Percentiles rank a stretch among this genome's conserved stretches.
Evolutionary conservation across 139 green algal genomes (phyloP).

Genomic region (Pseudopediastrum boryanum): DNA sequence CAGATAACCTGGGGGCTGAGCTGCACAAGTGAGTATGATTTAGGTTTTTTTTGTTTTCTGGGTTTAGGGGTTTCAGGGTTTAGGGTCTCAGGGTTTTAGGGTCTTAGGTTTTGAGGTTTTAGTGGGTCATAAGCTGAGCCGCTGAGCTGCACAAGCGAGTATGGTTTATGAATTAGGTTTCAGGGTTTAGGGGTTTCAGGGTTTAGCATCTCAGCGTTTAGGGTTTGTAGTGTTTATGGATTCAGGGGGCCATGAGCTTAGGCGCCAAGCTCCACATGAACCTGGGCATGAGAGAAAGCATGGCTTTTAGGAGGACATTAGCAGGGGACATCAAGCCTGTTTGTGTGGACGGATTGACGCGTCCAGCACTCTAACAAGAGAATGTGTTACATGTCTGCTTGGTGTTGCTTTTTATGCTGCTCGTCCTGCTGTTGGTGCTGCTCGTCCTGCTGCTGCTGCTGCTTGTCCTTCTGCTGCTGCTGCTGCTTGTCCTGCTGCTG

Average conservation of each 20-base stretch:
- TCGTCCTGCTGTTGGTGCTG: neutral
- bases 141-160: neutral
- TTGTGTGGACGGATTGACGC: neutral
- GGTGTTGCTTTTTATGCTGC: neutral
- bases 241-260: no score
- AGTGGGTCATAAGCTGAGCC: neutral
- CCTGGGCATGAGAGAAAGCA: no score
- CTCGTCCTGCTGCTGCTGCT: neutral
- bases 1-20: slow-evolving; percentile 21
- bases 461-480: neutral
- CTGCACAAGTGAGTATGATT: slow-evolving; percentile 38
- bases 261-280: no score
- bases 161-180: neutral
- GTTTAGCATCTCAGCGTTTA: no score
- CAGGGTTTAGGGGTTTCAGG: neutral
- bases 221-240: no score
- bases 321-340: no score
- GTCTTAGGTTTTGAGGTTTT: neutral
- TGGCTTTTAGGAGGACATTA: no score
- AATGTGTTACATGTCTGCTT: neutral
- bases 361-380: neutral
- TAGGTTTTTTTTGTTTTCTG: neutral
- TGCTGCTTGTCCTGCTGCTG: neutral
- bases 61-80: neutral
- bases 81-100: neutral